Evolutionary conservation across 208 protist species (phyloP), one percentile per base, ranked within the genome.

Genomic region (Phytomonas sp.): DNA sequence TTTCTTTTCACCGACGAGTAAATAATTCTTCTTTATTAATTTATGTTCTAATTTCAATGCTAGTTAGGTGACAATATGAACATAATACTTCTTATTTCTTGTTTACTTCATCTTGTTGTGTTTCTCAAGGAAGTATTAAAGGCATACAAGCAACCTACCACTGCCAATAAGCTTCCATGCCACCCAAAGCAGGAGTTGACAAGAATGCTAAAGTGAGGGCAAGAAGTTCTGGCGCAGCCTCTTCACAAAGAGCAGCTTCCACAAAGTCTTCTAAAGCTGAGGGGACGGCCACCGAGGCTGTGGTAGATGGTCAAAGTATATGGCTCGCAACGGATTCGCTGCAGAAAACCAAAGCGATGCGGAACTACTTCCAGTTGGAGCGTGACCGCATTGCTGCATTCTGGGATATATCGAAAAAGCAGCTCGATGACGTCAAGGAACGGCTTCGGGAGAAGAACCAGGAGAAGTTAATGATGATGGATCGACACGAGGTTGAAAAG

Each of bases 351-450:
- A 89, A 96, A 63, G 88, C 94, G 60, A 92, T 97, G 87, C 92
- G 98, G 62, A 98, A 99, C 83, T 98, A 97, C 78, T 98, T 97
- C 78, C 97, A 99, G 83, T 78, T 98, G 11, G 97, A 98, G 74
- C 87, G 97, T 4, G 98, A 98, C 75, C 95, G 97, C 68, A 96
- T 99, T 66, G 85, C 96, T 62, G 83, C 89, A 13, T 98, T 98
- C 62, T 98, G 95, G 93, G 96, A 98, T 62, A 95, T 98, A 61
- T 90, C 92, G 0, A 97, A 97, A 75, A 91, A 93, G 66, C 83
- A 98, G 73, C 69, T 98, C 30, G 96, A 98, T 68, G 85, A 95
- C 23, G 63, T 80, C 26, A 85, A 90, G 70, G 84, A 89, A 20
- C 59, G 68, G 32, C 63, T 97, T 33, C 88, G 96, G 2, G 92